A percentile compares a stretch with the other conserved stretches of the same genome.
These are phyloP conservation scores for Nemania abortiva DNA, from an alignment of 2,329 filamentous ascomycete species.

Conservation along the genomic window DNA sequence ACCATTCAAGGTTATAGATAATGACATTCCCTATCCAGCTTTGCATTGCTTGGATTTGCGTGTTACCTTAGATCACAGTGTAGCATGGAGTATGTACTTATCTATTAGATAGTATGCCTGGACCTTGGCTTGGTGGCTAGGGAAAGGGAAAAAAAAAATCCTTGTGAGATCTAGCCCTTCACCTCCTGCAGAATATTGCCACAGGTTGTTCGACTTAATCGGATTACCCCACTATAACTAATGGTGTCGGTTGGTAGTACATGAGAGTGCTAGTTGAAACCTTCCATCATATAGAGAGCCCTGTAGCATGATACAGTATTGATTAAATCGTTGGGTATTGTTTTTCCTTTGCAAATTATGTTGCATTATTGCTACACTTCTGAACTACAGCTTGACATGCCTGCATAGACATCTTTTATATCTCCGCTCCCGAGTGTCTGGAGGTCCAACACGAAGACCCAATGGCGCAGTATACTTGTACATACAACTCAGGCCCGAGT, in stretches of 20 bases:
- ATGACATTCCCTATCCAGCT: background rate
- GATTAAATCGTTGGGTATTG: background rate
- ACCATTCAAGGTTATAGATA: background rate
- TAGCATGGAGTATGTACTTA: background rate
- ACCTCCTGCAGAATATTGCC: too few species aligned
- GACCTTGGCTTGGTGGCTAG: too few species aligned
- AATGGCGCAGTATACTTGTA: constrained; percentile 30
- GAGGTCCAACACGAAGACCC: constrained; percentile 3
- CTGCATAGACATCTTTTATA: background rate
- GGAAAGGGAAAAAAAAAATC: too few species aligned
- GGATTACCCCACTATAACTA: too few species aligned
- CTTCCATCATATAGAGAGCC: background rate
- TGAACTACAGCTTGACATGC: constrained; percentile 4
- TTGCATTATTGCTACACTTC: constrained; percentile 2
- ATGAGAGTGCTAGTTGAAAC: background rate
- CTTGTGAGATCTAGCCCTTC: too few species aligned
- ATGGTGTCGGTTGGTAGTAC: background rate
- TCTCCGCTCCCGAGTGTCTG: background rate
- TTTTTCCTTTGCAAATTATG: background rate
- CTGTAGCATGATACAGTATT: background rate
- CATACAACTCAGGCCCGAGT: constrained; percentile 20
- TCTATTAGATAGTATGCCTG: background rate
- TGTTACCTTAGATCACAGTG: too few species aligned
- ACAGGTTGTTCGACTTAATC: too few species aligned
- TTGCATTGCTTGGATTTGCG: background rate